These are phyloP conservation scores for Phellopilus nigrolimitatus DNA, from an alignment of 1,284 basidiomycete genomes.

Conservation along the genomic window DNA sequence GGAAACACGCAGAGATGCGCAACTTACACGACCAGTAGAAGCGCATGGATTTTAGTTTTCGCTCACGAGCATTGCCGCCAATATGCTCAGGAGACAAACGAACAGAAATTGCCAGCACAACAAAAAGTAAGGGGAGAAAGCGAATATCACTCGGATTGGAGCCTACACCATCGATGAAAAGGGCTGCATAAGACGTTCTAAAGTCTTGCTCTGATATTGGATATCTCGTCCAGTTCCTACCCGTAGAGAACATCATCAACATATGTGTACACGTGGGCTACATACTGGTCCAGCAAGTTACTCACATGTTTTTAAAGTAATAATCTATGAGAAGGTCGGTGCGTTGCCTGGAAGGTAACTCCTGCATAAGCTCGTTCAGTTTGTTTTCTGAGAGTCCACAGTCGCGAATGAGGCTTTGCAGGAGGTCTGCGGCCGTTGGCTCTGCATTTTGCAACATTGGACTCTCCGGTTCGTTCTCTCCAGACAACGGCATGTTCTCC, in stretches of 20 bases:
- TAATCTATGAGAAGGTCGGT: slow-evolving; percentile 73
- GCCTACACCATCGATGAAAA: slow-evolving; percentile 69
- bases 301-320: slow-evolving; percentile 74
- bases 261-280: slow-evolving; percentile 7
- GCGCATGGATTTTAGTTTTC: slow-evolving; percentile 74
- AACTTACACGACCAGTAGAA: slow-evolving; percentile 92
- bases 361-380: slow-evolving; percentile 83
- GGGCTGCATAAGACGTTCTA: slow-evolving; percentile 72
- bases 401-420: slow-evolving; percentile 81
- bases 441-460: slow-evolving; percentile 50
- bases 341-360: slow-evolving; percentile 73
- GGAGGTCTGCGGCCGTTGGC: slow-evolving; percentile 69
- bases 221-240: slow-evolving; percentile 92
- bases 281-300: slow-evolving; percentile 17
- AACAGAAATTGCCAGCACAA: slow-evolving; percentile 88
- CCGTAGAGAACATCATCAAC: slow-evolving; percentile 5
- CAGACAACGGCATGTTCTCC: slow-evolving; percentile 17
- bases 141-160: slow-evolving; percentile 81
- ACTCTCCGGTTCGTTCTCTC: slow-evolving; percentile 28
- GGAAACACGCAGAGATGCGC: slow-evolving; percentile 5
- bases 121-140: slow-evolving; percentile 87
- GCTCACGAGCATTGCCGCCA: slow-evolving; percentile 69
- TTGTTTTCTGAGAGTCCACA: slow-evolving; percentile 88
- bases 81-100: slow-evolving; percentile 82
- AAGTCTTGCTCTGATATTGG: slow-evolving; percentile 88